Evolutionary conservation across 2,329 filamentous ascomycete species (phyloP).

Genomic region (Colletotrichum spinosum): DNA sequence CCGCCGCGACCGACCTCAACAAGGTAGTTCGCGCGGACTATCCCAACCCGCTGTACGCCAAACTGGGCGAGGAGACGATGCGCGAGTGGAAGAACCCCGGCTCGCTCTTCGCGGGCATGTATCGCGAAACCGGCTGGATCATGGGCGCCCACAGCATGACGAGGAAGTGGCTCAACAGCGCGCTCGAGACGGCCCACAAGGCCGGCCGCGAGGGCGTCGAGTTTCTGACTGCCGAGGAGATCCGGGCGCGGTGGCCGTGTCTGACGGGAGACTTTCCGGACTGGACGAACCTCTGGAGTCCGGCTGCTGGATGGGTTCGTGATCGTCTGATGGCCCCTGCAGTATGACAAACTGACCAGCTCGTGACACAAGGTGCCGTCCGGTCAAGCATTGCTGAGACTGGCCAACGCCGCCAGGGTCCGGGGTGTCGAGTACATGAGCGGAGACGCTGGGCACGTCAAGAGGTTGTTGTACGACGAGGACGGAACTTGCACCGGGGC

Average conservation of each 20-base stretch:
- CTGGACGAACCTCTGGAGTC: constrained; percentile 45
- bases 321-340: background rate
- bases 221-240: constrained; percentile 43
- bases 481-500: constrained; percentile 56
- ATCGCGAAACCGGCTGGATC: constrained; percentile 46
- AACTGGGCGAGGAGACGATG: constrained; percentile 45
- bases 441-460: constrained; percentile 40
- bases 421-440: constrained; percentile 45
- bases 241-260: constrained; percentile 44
- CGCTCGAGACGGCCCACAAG: constrained; percentile 41
- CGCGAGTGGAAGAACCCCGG: constrained; percentile 43
- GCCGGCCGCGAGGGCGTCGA: constrained; percentile 40
- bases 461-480: constrained; percentile 42
- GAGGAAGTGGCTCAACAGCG: constrained; percentile 44
- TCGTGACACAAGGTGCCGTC: constrained; percentile 34
- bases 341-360: background rate
- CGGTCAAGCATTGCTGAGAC: constrained; percentile 45
- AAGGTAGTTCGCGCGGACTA: constrained; percentile 53
- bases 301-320: constrained; percentile 46
- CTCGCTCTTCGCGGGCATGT: constrained; percentile 43
- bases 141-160: constrained; percentile 42
- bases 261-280: constrained; percentile 42
- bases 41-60: constrained; percentile 44
- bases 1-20: constrained; percentile 47
- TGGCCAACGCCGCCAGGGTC: constrained; percentile 44